phyloP scores from a whole-genome alignment of 306 rosid species.

The Cucumis cinereus region DNA sequence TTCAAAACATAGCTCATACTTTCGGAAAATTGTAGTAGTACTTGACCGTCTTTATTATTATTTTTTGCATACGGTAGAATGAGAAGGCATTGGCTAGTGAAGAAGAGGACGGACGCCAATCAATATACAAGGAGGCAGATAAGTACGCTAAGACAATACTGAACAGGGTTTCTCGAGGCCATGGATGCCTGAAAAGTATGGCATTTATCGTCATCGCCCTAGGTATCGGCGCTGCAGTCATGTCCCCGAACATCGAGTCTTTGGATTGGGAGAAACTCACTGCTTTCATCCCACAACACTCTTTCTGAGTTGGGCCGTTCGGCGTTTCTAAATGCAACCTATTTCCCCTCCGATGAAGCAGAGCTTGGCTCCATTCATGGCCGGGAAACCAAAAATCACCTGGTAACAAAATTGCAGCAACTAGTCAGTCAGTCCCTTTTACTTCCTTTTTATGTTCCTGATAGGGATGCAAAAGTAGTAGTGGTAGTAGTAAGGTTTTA shows the following conservation, averaged over 20 bases:
- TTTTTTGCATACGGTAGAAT: conserved; percentile 26
- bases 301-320: conserved; percentile 12
- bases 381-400: background rate
- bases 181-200: conserved; percentile 42
- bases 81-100: conserved; percentile 51
- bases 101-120: conserved; percentile 25
- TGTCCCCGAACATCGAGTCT: conserved; percentile 44
- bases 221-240: conserved; percentile 50
- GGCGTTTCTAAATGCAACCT: background rate
- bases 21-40: background rate
- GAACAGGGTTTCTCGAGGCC: conserved; percentile 49
- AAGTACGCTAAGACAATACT: conserved; percentile 46
- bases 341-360: background rate
- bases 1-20: background rate
- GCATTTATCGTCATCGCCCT: conserved; percentile 35
- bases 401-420: background rate
- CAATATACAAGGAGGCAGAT: conserved; percentile 57
- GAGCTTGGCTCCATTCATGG: background rate
- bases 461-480: background rate
- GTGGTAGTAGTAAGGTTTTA: background rate
- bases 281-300: conserved; percentile 29
- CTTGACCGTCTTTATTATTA: background rate
- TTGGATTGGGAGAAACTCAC: conserved; percentile 54
- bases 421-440: background rate
- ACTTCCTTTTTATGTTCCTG: background rate